phyloP scores from a whole-genome alignment of 352 stramenopile genomes.

The Elongisporangium undulatum region DNA sequence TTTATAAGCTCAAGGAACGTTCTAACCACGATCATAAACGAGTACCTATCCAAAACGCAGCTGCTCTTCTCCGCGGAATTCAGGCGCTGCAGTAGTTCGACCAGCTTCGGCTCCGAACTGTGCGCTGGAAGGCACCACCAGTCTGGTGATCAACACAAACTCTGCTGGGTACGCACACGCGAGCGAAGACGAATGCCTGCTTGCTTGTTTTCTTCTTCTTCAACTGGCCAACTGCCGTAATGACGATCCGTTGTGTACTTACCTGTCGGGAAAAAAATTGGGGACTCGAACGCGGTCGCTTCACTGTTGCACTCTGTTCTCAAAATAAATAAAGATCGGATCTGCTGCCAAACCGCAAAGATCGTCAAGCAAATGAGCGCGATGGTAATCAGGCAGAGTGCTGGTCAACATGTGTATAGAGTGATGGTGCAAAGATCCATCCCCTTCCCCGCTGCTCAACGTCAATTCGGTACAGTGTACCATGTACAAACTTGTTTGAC shows the following conservation, averaged over 20 bases:
- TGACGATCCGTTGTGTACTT: not conserved
- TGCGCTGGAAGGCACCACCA: not conserved
- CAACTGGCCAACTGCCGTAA: not conserved
- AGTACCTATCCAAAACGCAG: not conserved
- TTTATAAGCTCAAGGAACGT: conserved; percentile 11
- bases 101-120: not conserved
- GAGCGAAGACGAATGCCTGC: not conserved
- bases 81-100: not conserved
- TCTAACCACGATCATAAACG: not conserved
- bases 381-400: not conserved
- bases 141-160: not conserved
- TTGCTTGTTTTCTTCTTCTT: not conserved
- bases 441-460: not conserved
- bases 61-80: not conserved
- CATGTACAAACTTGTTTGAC: not conserved
- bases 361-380: not conserved
- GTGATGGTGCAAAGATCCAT: not conserved
- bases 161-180: not conserved
- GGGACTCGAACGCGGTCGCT: not conserved
- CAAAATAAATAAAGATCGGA: not conserved
- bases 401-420: not conserved
- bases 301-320: not conserved
- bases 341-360: not conserved
- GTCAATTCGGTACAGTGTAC: not conserved
- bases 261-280: not conserved